phyloP scores from a whole-genome alignment of 2,329 filamentous ascomycete species.

The Cladophialophora chaetospira region DNA sequence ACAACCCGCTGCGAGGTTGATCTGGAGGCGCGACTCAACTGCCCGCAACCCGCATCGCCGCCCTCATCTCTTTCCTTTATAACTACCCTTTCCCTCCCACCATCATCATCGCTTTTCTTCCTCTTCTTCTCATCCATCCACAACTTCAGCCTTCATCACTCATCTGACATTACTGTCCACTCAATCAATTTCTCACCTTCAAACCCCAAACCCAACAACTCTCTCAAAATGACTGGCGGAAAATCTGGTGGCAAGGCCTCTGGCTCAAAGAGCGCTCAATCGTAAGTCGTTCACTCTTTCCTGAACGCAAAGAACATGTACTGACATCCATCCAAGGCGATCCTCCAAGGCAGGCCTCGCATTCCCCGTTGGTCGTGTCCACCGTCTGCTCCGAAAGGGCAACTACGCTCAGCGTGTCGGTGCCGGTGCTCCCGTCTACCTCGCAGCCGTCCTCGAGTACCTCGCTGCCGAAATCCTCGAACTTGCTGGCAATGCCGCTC shows the following conservation, averaged over 20 bases:
- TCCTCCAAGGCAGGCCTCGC: constrained; percentile 99
- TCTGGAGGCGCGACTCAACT: constrained; percentile 43
- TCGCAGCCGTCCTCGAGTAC: constrained; percentile 97
- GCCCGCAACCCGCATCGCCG: constrained; percentile 44
- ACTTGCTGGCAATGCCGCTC: constrained; percentile 95
- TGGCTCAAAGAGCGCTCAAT: constrained; percentile 98
- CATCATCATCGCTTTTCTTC: constrained; percentile 35
- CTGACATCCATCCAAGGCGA: constrained; percentile 65
- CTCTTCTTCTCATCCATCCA: constrained; percentile 37
- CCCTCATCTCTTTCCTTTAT: constrained; percentile 46
- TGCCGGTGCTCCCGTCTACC: constrained; percentile 96
- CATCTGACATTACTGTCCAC: constrained; percentile 33
- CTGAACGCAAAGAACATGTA: constrained; percentile 20
- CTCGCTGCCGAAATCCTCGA: constrained; percentile 98
- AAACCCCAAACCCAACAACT: constrained; percentile 42
- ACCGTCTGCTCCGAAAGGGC: constrained; percentile 97
- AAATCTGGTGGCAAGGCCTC: constrained; percentile 99
- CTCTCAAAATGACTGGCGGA: constrained; percentile 97
- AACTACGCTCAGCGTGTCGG: constrained; percentile 99
- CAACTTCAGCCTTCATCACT: constrained; percentile 34
- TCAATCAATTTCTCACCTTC: constrained; percentile 41
- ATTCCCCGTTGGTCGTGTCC: constrained; percentile 98
- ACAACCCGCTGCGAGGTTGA: constrained; percentile 42
- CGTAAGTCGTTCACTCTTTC: constrained; percentile 63
- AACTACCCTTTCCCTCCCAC: constrained; percentile 42